Percentiles rank a stretch among this genome's conserved stretches.
These are phyloP conservation scores for Rhazya stricta DNA, from an alignment of 257 asterid species.

Conservation along the genomic window DNA sequence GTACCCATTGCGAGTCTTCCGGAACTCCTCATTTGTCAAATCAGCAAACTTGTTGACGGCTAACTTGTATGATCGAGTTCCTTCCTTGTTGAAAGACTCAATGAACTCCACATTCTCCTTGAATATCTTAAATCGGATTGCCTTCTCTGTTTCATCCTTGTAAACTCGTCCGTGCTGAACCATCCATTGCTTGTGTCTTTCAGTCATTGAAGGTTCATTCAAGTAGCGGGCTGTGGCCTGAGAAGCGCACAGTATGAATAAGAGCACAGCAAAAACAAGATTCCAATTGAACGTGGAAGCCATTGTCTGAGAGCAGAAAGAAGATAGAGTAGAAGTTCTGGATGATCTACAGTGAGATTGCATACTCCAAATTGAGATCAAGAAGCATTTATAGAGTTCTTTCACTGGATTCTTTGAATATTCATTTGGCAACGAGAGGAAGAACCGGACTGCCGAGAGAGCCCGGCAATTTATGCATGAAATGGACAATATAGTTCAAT, in stretches of 20 bases:
- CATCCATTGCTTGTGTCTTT: slow-evolving; percentile 7
- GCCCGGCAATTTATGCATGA: slow-evolving; percentile 7
- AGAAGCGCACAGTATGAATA: not conserved
- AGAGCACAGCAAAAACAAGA: not conserved
- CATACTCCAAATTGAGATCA: too few species aligned
- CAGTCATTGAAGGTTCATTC: too few species aligned
- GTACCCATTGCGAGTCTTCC: not conserved
- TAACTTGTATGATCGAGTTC: not conserved
- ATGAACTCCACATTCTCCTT: too few species aligned
- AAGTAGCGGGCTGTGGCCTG: too few species aligned
- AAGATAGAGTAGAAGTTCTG: not conserved
- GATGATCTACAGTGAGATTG: too few species aligned
- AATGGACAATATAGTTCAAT: not conserved
- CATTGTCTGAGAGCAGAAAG: not conserved
- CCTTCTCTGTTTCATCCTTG: not conserved
- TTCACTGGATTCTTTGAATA: not conserved
- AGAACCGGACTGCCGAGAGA: not conserved
- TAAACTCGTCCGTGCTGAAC: not conserved
- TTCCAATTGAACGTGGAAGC: not conserved
- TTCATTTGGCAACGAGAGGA: not conserved
- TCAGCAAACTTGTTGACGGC: not conserved
- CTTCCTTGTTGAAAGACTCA: slow-evolving; percentile 6
- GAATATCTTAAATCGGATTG: not conserved
- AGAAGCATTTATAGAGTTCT: not conserved
- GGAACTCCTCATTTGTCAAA: slow-evolving; percentile 8